These are phyloP conservation scores for Glycine tomentella DNA, from an alignment of 306 rosid genomes.

Conservation along the genomic window DNA sequence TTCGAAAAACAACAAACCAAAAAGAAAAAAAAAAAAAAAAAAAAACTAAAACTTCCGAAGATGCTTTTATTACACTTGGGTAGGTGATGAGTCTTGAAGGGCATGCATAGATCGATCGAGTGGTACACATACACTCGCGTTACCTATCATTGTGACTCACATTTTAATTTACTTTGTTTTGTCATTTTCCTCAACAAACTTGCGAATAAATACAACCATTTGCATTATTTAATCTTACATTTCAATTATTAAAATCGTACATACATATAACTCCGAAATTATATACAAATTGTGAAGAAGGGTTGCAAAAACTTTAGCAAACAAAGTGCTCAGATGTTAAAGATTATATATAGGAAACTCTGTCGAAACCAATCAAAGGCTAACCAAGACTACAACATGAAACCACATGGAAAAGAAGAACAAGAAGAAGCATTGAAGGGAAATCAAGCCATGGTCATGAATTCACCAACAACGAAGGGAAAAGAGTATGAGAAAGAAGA, in stretches of 20 bases:
- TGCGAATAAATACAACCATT: neutral
- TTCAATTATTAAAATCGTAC: neutral
- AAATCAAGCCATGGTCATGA: neutral
- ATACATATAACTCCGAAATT: neutral
- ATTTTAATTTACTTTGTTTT: slow-evolving; percentile 26
- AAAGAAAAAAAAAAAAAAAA: neutral
- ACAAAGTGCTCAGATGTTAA: neutral
- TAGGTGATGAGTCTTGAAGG: slow-evolving; percentile 29
- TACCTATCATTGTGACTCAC: slow-evolving; percentile 16
- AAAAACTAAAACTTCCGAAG: neutral
- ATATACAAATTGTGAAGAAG: neutral
- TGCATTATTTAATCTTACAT: slow-evolving; percentile 12
- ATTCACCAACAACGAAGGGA: slow-evolving; percentile 35
- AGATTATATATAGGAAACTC: slow-evolving; percentile 40
- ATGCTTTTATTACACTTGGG: neutral
- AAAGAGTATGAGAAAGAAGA: slow-evolving; percentile 21
- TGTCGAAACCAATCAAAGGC: neutral
- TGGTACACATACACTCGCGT: neutral
- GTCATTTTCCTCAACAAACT: slow-evolving; percentile 42
- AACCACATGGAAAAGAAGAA: slow-evolving; percentile 14
- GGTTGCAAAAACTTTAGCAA: neutral
- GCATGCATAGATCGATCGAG: neutral
- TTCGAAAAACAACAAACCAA: neutral
- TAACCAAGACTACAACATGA: slow-evolving; percentile 13
- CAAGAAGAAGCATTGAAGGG: slow-evolving; percentile 20